Evolutionary conservation across 768 basidiomycete genomes (phyloP).

Genomic region (Tulasnella sp.): DNA sequence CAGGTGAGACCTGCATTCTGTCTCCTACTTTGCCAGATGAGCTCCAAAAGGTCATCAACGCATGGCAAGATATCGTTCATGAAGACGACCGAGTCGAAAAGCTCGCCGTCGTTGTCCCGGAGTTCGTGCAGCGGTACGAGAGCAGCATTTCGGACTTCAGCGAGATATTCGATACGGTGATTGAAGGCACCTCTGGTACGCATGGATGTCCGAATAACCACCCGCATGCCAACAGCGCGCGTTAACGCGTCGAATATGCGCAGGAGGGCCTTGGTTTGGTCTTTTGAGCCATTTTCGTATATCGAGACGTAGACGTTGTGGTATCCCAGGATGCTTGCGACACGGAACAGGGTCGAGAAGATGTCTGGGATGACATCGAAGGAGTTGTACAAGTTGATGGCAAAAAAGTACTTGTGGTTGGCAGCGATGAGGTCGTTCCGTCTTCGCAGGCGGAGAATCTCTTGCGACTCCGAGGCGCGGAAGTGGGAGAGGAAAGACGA

Average conservation of each 20-base stretch:
- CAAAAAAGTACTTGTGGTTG: conserved; percentile 97
- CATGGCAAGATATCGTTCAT: conserved; percentile 99
- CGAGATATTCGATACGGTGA: conserved; percentile 99
- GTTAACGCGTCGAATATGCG: conserved; percentile 92
- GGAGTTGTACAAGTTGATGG: conserved; percentile 98
- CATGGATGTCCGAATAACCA: conserved; percentile 86
- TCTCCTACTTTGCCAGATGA: conserved; percentile 85
- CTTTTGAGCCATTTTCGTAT: conserved; percentile 98
- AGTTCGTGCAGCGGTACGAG: conserved; percentile 93
- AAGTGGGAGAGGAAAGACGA: background rate
- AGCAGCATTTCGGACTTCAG: conserved; percentile 98
- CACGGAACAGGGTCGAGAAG: conserved; percentile 91
- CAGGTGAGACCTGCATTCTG: conserved; percentile 99
- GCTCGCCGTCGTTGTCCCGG: conserved; percentile 81
- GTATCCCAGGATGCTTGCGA: conserved; percentile 84
- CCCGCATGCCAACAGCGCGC: conserved; percentile 65
- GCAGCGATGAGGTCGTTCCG: conserved; percentile 21
- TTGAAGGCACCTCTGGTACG: conserved; percentile 93
- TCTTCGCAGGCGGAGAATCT: background rate
- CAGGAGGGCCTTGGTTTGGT: conserved; percentile 95
- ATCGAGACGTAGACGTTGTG: conserved; percentile 98
- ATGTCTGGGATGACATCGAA: conserved; percentile 98
- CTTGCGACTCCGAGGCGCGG: background rate
- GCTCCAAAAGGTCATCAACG: conserved; percentile 92
- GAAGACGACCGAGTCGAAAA: conserved; percentile 94